Base-by-base conservation (phyloP, 176 grass and related monocot species). In the Triticum timopheevii region DNA sequence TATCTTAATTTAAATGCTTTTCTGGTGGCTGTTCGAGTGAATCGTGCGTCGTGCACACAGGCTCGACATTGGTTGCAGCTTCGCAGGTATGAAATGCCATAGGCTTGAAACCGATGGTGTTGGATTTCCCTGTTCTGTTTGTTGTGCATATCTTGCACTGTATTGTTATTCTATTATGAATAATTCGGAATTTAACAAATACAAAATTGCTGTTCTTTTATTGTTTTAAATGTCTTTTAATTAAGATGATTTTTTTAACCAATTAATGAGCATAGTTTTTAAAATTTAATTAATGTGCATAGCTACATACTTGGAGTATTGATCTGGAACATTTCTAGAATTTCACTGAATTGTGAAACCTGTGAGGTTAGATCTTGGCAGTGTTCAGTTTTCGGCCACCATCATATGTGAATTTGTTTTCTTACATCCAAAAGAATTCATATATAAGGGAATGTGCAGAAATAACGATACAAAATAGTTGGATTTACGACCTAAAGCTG, bases 401-500 rank as follows among this genome's bases (percentile, higher is more conserved):
- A 16, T n/a, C 23, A 45, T 63, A 2, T 84, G 16, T 31, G 24
- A 24, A 22, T 42, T 84, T 75, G 12, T 75, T 5, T 62, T 74
- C 36, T 73, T 83, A 15, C 56, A 62, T 22, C 25, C 10, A 64
- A 45, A 64, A 22, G 1, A 75, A 5, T 42, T 45, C n/a, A 23
- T 83, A 25, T 20, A 50, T 59, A 72, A 77, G 20, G 33, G 8
- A 3, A 27, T 52, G 13, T 52, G 28, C 69, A 10, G 0, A 67
- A 67, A 56, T 31, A 66, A 64, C 24, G 11, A 1, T 23, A 24
- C 3, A 56, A 19, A 6, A 65, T 65, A 73, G 10, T 89, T 33
- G 17, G 17, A 84, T 44, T 11, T 80, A 63, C 58, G 78, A 52
- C 3, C 66, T 89, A 33, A 68, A 80, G 30, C 5, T 81, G 24